These are phyloP conservation scores for Yarrowia sp. DNA, from an alignment of 805 yeast genomes.

Conservation along the genomic window DNA sequence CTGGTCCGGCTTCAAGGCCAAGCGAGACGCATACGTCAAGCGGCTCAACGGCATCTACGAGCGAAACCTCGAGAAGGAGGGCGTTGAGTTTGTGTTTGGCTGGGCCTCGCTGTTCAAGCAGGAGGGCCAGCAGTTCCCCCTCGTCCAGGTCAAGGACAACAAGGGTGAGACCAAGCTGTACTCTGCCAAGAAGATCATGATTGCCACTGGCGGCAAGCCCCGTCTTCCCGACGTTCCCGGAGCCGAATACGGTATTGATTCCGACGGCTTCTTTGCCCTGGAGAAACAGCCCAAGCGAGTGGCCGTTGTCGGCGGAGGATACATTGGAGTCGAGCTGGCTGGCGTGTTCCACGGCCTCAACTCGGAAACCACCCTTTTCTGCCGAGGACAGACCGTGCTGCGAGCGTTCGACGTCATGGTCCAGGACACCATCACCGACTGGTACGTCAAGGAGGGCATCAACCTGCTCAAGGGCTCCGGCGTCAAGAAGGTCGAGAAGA, in stretches of 20 bases:
- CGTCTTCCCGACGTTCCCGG: conserved; percentile 79
- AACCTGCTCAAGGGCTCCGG: conserved; percentile 71
- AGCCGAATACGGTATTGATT: conserved; percentile 79
- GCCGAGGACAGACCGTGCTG: conserved; percentile 89
- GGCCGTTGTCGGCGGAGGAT: conserved; percentile 97
- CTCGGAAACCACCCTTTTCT: conserved; percentile 81
- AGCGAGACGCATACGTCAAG: conserved; percentile 89
- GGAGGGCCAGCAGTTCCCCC: conserved; percentile 43
- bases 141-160: conserved; percentile 78
- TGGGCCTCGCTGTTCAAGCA: conserved; percentile 73
- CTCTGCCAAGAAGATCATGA: conserved; percentile 81
- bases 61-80: conserved; percentile 83
- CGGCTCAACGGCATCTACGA: conserved; percentile 94
- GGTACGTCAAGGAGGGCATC: conserved; percentile 81
- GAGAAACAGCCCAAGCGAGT: conserved; percentile 87
- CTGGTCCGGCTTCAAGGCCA: conserved; percentile 81
- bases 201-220: conserved; percentile 95
- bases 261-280: conserved; percentile 89
- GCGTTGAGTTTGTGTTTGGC: conserved; percentile 86
- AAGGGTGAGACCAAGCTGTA: conserved; percentile 58
- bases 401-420: conserved; percentile 86
- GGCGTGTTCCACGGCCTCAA: conserved; percentile 93
- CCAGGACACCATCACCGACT: conserved; percentile 78
- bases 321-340: conserved; percentile 93
- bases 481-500: conserved; percentile 55